A percentile compares a stretch with the other conserved stretches of the same genome.
Conservation (phyloP, 139 green algal species). For the Coccomyxa sp. region DNA sequence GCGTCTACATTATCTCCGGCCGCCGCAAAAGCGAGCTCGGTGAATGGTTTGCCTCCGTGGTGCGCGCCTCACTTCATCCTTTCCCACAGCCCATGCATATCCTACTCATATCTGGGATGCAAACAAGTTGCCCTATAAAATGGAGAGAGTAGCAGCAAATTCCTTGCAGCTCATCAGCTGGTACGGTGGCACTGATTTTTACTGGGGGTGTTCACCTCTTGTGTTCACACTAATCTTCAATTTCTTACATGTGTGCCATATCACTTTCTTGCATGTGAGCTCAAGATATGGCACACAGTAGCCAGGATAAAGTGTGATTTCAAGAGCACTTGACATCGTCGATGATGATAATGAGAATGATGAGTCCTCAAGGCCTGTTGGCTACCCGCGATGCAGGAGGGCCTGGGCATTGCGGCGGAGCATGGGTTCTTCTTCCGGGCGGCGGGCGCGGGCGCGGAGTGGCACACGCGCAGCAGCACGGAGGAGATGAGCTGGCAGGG, state of each 20-base stretch:
- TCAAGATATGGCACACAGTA: too few relatives aligned
- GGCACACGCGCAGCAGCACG: slow-evolving; percentile 21
- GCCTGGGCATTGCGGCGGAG: slow-evolving; percentile 87
- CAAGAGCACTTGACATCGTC: too few relatives aligned
- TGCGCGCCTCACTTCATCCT: slow-evolving; percentile 23
- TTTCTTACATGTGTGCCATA: too few relatives aligned
- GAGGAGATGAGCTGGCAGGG: slow-evolving; percentile 67
- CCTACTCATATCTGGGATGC: slow-evolving; percentile 2
- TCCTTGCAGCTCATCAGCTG: not conserved
- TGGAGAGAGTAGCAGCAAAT: not conserved
- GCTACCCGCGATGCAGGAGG: slow-evolving; percentile 20
- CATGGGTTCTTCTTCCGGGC: slow-evolving; percentile 83
- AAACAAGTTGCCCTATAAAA: not conserved
- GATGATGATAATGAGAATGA: too few relatives aligned
- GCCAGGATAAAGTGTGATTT: too few relatives aligned
- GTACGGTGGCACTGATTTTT: too few relatives aligned
- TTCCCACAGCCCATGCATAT: not conserved
- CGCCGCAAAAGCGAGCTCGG: slow-evolving; percentile 64
- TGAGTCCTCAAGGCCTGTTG: too few relatives aligned
- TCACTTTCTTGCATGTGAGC: too few relatives aligned
- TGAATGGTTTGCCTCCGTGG: slow-evolving; percentile 80
- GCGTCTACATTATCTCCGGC: slow-evolving; percentile 87
- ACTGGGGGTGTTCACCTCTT: too few relatives aligned
- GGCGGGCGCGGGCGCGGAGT: slow-evolving; percentile 18
- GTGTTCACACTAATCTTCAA: too few relatives aligned